Evolutionary conservation across 2,329 filamentous ascomycete genomes (phyloP).

Genomic region (Stachybotrys elegans): DNA sequence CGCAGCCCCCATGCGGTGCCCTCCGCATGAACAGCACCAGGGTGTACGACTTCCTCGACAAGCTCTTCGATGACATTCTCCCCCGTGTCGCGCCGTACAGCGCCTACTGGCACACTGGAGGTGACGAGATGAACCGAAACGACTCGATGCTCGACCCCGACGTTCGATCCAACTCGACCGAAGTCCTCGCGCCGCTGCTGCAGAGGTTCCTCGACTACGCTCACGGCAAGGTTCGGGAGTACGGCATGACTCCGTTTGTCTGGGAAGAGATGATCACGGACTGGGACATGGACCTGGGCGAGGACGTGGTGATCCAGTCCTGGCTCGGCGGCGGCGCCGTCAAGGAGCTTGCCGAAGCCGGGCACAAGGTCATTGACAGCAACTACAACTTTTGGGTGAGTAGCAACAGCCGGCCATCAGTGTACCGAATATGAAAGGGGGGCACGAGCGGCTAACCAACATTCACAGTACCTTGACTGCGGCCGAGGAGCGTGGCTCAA

Average conservation of each 20-base stretch:
- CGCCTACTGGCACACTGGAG: slow-evolving; percentile 78
- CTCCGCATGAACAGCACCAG: slow-evolving; percentile 70
- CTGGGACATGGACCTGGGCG: slow-evolving; percentile 70
- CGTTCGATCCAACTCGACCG: slow-evolving; percentile 59
- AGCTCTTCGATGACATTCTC: slow-evolving; percentile 68
- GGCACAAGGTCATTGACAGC: slow-evolving; percentile 68
- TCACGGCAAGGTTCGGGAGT: slow-evolving; percentile 58
- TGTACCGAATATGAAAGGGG: background rate
- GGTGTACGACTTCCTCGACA: slow-evolving; percentile 68
- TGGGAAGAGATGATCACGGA: slow-evolving; percentile 84
- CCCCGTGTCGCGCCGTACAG: slow-evolving; percentile 66
- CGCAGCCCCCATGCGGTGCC: slow-evolving; percentile 61
- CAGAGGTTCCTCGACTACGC: slow-evolving; percentile 71
- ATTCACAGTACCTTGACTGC: slow-evolving; percentile 70
- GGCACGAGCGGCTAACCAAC: slow-evolving; percentile 12
- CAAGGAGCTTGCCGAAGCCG: slow-evolving; percentile 52
- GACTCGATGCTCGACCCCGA: slow-evolving; percentile 62
- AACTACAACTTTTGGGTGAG: slow-evolving; percentile 74
- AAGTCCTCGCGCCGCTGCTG: slow-evolving; percentile 67
- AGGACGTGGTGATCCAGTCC: slow-evolving; percentile 70
- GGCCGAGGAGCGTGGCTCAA: slow-evolving; percentile 76
- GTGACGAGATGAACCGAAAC: slow-evolving; percentile 79
- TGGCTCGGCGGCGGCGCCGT: slow-evolving; percentile 67
- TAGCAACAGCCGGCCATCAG: slow-evolving; percentile 1
- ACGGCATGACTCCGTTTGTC: slow-evolving; percentile 67